A percentile compares a stretch with the other conserved stretches of the same genome.
These are phyloP conservation scores for Suillus clintonianus DNA, from an alignment of 768 basidiomycete species.

Conservation along the genomic window DNA sequence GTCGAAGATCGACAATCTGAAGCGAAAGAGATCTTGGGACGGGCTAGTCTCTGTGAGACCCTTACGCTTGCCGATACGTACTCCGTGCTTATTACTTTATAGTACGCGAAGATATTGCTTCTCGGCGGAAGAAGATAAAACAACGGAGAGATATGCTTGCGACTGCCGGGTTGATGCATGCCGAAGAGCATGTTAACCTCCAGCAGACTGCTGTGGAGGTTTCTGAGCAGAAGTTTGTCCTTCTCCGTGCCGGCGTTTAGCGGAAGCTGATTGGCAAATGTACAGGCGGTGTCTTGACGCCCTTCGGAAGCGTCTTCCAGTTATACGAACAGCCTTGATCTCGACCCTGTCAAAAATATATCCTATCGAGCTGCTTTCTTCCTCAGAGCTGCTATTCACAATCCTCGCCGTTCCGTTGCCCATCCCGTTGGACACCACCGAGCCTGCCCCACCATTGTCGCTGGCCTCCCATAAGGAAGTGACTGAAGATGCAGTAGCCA, in stretches of 20 bases:
- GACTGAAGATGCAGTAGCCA: slow-evolving; percentile 85
- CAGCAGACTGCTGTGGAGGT: slow-evolving; percentile 35
- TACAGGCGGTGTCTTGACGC: slow-evolving; percentile 47
- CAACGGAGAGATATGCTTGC: slow-evolving; percentile 49
- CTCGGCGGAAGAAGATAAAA: slow-evolving; percentile 45
- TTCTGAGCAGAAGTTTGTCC: slow-evolving; percentile 40
- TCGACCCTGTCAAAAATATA: slow-evolving; percentile 76
- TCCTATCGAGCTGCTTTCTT: slow-evolving; percentile 84
- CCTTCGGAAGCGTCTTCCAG: slow-evolving; percentile 50
- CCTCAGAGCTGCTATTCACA: slow-evolving; percentile 86
- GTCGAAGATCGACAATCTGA: slow-evolving; percentile 52
- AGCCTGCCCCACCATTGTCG: slow-evolving; percentile 82
- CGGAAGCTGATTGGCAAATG: background rate
- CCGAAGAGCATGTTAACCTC: slow-evolving; percentile 28
- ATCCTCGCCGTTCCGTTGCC: slow-evolving; percentile 90
- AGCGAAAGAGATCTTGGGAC: slow-evolving; percentile 42
- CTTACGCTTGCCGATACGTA: slow-evolving; percentile 17
- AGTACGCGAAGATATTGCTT: slow-evolving; percentile 47
- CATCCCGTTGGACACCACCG: slow-evolving; percentile 70
- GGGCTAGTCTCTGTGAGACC: slow-evolving; percentile 48
- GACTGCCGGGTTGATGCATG: slow-evolving; percentile 42
- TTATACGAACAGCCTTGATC: slow-evolving; percentile 64
- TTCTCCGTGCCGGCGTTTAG: slow-evolving; percentile 2
- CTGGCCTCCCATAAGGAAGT: slow-evolving; percentile 67
- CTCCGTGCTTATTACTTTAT: slow-evolving; percentile 14